Evolutionary conservation across 495 filamentous ascomycete species (phyloP).

Genomic region (Penicillium malachiteum): DNA sequence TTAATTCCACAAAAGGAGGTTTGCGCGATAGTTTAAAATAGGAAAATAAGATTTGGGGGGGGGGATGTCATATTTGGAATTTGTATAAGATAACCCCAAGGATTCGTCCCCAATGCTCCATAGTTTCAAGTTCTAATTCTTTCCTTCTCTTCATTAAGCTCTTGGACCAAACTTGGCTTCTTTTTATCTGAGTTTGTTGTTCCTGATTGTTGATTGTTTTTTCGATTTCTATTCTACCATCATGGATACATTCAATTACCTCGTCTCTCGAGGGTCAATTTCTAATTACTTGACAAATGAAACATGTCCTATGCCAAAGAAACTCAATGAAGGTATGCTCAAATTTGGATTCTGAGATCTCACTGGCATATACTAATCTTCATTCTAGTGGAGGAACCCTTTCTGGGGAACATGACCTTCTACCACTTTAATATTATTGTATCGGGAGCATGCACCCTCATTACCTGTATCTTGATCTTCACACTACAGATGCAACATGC

Average conservation of each 20-base stretch:
- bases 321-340: constrained; percentile 3
- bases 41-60: no score
- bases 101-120: no score
- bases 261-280: background rate
- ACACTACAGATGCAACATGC: constrained; percentile 23
- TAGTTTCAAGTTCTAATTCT: no score
- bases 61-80: no score
- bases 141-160: no score
- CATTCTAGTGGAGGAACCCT: constrained; percentile 8
- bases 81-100: no score
- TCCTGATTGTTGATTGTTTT: no score
- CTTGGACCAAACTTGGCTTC: no score
- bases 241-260: background rate
- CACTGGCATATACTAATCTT: background rate
- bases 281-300: background rate
- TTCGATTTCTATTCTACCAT: background rate
- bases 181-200: no score
- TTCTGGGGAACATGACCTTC: constrained; percentile 21
- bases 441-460: constrained; percentile 22
- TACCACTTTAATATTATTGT: constrained; percentile 28
- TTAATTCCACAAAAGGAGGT: no score
- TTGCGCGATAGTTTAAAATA: no score
- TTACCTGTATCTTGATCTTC: constrained; percentile 21
- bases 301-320: constrained; percentile 9
- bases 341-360: background rate